Evolutionary conservation across 2,329 filamentous ascomycete species (phyloP).

Genomic region (Alternaria sp.): DNA sequence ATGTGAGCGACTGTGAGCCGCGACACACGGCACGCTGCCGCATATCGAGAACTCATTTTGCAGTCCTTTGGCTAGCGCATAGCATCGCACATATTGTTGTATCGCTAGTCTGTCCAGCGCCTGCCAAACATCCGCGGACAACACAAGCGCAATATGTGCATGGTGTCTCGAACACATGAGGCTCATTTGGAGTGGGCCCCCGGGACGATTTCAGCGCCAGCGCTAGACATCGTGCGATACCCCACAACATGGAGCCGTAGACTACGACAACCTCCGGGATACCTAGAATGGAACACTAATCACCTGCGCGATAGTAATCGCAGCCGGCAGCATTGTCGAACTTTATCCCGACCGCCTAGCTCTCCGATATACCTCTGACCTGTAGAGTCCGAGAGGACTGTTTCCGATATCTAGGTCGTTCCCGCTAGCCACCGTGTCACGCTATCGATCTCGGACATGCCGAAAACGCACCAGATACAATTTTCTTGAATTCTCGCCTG

Average conservation of each 20-base stretch:
- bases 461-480: background rate
- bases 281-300: background rate
- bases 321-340: background rate
- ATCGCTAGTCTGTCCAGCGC: background rate
- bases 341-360: background rate
- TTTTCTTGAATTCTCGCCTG: no score
- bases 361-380: background rate
- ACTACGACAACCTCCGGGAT: background rate
- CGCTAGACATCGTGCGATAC: constrained; percentile 2
- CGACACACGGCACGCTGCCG: background rate
- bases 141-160: background rate
- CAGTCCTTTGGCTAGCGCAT: background rate
- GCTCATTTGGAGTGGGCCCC: background rate
- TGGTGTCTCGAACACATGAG: constrained; percentile 3
- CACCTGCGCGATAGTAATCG: background rate
- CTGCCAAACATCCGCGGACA: background rate
- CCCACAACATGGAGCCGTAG: background rate
- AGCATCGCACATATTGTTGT: background rate
- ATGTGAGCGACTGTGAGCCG: background rate
- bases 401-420: background rate
- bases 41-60: background rate
- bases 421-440: background rate
- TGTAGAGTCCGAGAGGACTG: background rate
- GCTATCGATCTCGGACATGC: background rate
- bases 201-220: background rate